Conservation (phyloP, 768 basidiomycete species). For the Sarcodon sp. region DNA sequence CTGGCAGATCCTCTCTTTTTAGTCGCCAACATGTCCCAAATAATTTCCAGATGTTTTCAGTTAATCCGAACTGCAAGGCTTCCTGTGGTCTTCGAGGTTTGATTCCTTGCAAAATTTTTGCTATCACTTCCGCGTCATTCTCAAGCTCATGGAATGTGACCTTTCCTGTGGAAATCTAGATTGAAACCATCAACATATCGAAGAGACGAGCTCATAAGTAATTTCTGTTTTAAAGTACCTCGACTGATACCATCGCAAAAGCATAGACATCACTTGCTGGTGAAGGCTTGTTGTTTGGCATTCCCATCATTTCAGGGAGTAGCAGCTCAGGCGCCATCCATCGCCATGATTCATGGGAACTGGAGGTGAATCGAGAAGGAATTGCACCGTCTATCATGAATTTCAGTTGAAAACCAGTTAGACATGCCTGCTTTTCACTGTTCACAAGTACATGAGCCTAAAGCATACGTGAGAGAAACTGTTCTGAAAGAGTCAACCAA, state of each 20-base stretch:
- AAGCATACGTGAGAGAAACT: too few species aligned
- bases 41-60: background rate
- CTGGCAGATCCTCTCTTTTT: too few species aligned
- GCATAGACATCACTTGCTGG: slow-evolving; percentile 1
- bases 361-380: too few species aligned
- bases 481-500: too few species aligned
- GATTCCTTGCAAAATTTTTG: background rate
- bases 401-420: slow-evolving; percentile 6
- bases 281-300: background rate
- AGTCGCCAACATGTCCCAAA: slow-evolving; percentile 1
- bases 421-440: background rate
- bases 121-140: slow-evolving; percentile 1
- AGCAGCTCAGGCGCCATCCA: slow-evolving; percentile 1
- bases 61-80: background rate
- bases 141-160: background rate
- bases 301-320: background rate
- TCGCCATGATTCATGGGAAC: background rate
- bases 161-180: slow-evolving; percentile 1
- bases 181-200: too few species aligned
- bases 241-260: background rate
- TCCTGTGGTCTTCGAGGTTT: background rate
- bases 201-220: too few species aligned
- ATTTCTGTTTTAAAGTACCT: too few species aligned
- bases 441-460: slow-evolving; percentile 6
- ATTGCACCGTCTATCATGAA: background rate